Conservation (phyloP, 306 rosid genomes). For the Citrullus amarus region DNA sequence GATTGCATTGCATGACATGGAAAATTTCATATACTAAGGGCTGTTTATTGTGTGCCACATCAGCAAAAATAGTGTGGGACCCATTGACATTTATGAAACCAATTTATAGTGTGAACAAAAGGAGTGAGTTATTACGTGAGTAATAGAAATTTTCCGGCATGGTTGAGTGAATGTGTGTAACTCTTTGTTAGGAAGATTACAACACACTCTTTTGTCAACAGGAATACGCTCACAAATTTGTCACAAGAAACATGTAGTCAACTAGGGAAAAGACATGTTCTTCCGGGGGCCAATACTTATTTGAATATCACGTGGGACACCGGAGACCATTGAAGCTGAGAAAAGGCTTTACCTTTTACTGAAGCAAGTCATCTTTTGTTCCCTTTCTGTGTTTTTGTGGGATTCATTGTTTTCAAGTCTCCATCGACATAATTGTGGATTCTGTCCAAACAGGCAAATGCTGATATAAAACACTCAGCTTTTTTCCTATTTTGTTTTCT, state of each 20-base stretch:
- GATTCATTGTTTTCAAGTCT: constrained; percentile 7
- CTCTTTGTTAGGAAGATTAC: not conserved
- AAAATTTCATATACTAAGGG: too few species aligned
- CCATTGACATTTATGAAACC: too few species aligned
- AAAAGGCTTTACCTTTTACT: not conserved
- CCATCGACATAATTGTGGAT: not conserved
- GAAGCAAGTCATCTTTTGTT: not conserved
- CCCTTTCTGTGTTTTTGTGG: not conserved
- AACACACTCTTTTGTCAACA: not conserved
- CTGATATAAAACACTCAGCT: constrained; percentile 4
- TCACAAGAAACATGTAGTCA: constrained; percentile 1
- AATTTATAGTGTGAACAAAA: too few species aligned
- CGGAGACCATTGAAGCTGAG: not conserved
- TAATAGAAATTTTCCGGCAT: not conserved
- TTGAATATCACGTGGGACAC: constrained; percentile 6
- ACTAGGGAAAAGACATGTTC: not conserved
- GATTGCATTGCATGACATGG: not conserved
- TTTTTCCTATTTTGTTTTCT: not conserved
- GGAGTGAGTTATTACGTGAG: too few species aligned
- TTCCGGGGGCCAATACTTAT: not conserved
- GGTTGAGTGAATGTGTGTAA: not conserved
- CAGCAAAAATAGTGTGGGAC: too few species aligned
- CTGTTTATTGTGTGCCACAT: too few species aligned
- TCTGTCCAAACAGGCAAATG: not conserved
- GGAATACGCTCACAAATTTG: not conserved